Evolutionary conservation across 2,329 filamentous ascomycete genomes (phyloP), one percentile per base, ranked within the genome.

Genomic region (Zasmidium angulare): DNA sequence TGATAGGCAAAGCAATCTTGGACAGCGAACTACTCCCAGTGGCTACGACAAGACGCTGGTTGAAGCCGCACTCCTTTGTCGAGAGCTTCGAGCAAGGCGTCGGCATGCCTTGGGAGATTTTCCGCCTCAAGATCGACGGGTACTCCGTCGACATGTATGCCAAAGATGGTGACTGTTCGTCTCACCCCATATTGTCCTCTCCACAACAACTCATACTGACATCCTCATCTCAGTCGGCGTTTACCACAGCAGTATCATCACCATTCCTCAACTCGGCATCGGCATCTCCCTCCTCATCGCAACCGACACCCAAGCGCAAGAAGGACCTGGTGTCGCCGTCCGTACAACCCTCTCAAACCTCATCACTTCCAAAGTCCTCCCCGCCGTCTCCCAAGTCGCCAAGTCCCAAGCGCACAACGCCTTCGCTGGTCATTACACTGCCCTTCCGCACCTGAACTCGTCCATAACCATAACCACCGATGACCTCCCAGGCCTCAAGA

Each of bases 71-170:
- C 72, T 2, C 72, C 73, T 63, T 79, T 77, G 1, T 75, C 75
- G 0, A 66, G 12, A 51, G 74, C 71, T 1, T 68, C 70, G 56
- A 73, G 72, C 70, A 73, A 46, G 72, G 74, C 23, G 69, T 81
- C 29, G 81, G 80, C 9, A 72, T 72, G 6, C 78, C 79, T 0
- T 82, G 79, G 79, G 80, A 82, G 64, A 82, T 82, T 50, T 68
- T 75, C 23, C 76, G 77, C 63, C 69, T 26, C 66, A 75, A 55
- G 72, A 71, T 62, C 59, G 78, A 24, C 75, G 71, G 74, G 14
- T 75, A 78, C 2, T 63, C 78, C 1, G 60, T 81, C 14, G 79
- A 82, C 23, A 53, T 82, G 1, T 81, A 81, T 67, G 76, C 77
- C 24, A 83, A 83, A 65, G 69, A 65, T 1, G 81, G 81, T 1